Evolutionary conservation across 1,139 yeast species (phyloP).

Genomic region (Arxiozyma slooffiae): DNA sequence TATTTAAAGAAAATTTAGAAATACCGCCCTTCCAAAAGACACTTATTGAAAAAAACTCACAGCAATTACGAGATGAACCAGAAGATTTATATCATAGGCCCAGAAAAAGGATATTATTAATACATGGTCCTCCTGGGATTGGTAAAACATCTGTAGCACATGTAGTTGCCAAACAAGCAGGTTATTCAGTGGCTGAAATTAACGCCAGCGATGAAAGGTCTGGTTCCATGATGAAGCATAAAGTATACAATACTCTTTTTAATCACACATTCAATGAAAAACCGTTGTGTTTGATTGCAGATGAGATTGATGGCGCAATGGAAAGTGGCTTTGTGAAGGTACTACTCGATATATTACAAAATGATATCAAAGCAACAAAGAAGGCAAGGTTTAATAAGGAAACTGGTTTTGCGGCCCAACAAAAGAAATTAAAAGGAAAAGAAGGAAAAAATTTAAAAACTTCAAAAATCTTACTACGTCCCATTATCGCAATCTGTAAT

Average conservation of each 20-base stretch:
- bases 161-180: conserved; percentile 70
- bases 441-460: conserved; percentile 20
- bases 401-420: conserved; percentile 8
- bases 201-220: conserved; percentile 84
- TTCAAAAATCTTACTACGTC: conserved; percentile 50
- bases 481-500: conserved; percentile 87
- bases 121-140: conserved; percentile 93
- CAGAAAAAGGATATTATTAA: conserved; percentile 51
- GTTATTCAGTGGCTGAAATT: conserved; percentile 71
- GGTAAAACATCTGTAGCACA: conserved; percentile 92
- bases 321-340: conserved; percentile 73
- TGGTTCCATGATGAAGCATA: conserved; percentile 46
- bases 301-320: conserved; percentile 85
- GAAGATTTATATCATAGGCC: conserved; percentile 64
- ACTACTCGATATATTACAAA: conserved; percentile 47
- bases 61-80: conserved; percentile 4
- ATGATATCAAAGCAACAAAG: conserved; percentile 45
- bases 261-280: conserved; percentile 47
- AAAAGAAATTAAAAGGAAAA: conserved; percentile 18
- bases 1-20: conserved; percentile 40
- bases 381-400: conserved; percentile 11
- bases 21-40: conserved; percentile 8
- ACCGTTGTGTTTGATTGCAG: conserved; percentile 76
- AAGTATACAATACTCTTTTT: conserved; percentile 60
- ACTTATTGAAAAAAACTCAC: conserved; percentile 1